Evolutionary conservation across 768 basidiomycete genomes (phyloP).

Genomic region (Tulasnella sp.): DNA sequence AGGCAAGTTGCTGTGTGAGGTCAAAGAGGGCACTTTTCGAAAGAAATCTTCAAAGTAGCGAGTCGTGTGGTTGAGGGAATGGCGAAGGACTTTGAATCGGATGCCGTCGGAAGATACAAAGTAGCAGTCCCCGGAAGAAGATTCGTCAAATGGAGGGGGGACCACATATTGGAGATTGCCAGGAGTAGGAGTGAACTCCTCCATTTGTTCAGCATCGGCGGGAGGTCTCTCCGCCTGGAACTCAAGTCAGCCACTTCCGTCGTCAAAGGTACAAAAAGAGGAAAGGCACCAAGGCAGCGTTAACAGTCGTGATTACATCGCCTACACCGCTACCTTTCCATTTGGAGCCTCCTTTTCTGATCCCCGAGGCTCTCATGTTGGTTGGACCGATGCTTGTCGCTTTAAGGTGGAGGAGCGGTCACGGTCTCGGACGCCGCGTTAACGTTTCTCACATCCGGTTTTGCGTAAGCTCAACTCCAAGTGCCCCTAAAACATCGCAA

Average conservation of each 20-base stretch:
- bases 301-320: neutral
- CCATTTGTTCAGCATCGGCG: too few relatives aligned
- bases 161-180: neutral
- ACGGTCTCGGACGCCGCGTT: neutral
- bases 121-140: neutral
- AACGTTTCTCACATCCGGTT: neutral
- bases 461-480: neutral
- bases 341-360: too few relatives aligned
- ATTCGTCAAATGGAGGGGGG: neutral
- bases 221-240: too few relatives aligned
- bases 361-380: neutral
- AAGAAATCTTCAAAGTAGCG: neutral
- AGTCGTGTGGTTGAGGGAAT: neutral
- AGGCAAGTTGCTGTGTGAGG: neutral
- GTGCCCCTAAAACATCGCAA: neutral
- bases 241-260: neutral
- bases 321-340: neutral
- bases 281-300: neutral
- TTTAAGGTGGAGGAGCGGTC: neutral
- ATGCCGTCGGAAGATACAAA: neutral
- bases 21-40: neutral
- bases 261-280: neutral
- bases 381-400: neutral
- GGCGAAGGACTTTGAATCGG: neutral
- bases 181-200: too few relatives aligned